A percentile compares a stretch with the other conserved stretches of the same genome.
phyloP scores from a whole-genome alignment of 164 flowering plant species.

The Stephania cephalantha region DNA sequence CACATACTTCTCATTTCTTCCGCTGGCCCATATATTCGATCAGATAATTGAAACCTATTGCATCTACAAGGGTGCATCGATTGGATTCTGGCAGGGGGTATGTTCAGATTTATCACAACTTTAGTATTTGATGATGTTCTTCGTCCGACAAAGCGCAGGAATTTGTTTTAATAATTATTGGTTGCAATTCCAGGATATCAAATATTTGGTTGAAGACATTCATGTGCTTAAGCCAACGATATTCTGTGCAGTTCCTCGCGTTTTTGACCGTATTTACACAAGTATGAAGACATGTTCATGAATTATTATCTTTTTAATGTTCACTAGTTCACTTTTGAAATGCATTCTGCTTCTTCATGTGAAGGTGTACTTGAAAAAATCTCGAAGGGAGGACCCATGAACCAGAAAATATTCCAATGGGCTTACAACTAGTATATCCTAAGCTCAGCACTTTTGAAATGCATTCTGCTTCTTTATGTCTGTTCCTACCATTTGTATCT shows the following conservation, averaged over 20 bases:
- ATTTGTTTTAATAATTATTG: neutral
- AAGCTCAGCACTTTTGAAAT: neutral
- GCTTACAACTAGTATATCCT: slow-evolving; percentile 81
- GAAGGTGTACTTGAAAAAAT: slow-evolving; percentile 67
- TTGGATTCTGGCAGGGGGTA: slow-evolving; percentile 96
- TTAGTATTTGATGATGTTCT: neutral
- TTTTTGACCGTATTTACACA: slow-evolving; percentile 78
- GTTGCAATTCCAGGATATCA: slow-evolving; percentile 51
- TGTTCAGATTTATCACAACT: slow-evolving; percentile 12
- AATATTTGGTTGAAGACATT: slow-evolving; percentile 72
- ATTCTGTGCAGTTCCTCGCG: slow-evolving; percentile 95
- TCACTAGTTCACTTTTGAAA: neutral
- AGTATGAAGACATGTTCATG: slow-evolving; percentile 31
- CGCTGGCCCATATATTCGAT: slow-evolving; percentile 88
- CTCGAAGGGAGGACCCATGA: slow-evolving; percentile 56
- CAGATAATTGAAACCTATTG: slow-evolving; percentile 76
- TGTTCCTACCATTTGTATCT: neutral
- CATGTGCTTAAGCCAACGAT: slow-evolving; percentile 73
- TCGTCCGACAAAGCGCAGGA: neutral
- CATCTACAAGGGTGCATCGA: slow-evolving; percentile 67
- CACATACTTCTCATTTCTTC: slow-evolving; percentile 87
- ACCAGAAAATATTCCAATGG: slow-evolving; percentile 54
- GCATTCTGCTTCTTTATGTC: neutral
- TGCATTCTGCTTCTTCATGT: slow-evolving; percentile 7
- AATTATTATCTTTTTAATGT: neutral